Conservation (phyloP, 2,329 filamentous ascomycete species). For the Cyphellophora attinorum region DNA sequence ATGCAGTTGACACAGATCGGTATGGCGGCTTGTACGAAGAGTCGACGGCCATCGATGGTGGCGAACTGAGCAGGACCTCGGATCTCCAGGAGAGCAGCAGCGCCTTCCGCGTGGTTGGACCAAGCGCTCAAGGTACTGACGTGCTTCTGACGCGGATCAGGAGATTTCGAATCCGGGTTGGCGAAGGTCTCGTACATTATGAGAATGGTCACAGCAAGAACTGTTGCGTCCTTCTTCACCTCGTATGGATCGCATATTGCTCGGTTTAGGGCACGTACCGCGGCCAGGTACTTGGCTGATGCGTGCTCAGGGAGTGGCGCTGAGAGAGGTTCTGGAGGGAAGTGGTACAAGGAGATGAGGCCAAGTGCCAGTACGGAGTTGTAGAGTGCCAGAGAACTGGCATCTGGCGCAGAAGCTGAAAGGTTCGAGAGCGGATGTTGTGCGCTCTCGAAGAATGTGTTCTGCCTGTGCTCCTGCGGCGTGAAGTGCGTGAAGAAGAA, state of each 20-base stretch:
- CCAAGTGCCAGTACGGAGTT: not conserved
- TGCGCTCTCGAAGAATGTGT: not conserved
- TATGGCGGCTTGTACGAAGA: slow-evolving; percentile 35
- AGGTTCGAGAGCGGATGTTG: not conserved
- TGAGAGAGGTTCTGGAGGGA: not conserved
- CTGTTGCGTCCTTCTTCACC: not conserved
- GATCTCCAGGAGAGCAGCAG: slow-evolving; percentile 46
- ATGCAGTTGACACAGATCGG: not conserved
- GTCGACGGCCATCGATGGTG: slow-evolving; percentile 37
- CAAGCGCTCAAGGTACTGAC: slow-evolving; percentile 24
- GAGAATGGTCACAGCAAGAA: not conserved
- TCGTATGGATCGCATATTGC: slow-evolving; percentile 10
- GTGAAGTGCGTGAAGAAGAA: not conserved
- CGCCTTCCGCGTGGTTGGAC: slow-evolving; percentile 50
- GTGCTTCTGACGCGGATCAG: not conserved
- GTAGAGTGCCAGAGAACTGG: not conserved
- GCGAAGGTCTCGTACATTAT: not conserved
- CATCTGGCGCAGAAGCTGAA: not conserved
- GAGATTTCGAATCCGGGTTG: too few relatives aligned
- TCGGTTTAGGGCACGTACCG: slow-evolving; percentile 17
- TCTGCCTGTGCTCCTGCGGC: too few relatives aligned
- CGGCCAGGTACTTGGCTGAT: slow-evolving; percentile 1
- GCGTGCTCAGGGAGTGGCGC: not conserved
- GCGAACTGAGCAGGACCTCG: slow-evolving; percentile 29
- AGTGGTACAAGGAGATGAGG: not conserved